Percentiles rank a stretch among this genome's conserved stretches.
Evolutionary conservation across 1,284 basidiomycete species (phyloP).

Genomic region (Moniliophthora roreri): DNA sequence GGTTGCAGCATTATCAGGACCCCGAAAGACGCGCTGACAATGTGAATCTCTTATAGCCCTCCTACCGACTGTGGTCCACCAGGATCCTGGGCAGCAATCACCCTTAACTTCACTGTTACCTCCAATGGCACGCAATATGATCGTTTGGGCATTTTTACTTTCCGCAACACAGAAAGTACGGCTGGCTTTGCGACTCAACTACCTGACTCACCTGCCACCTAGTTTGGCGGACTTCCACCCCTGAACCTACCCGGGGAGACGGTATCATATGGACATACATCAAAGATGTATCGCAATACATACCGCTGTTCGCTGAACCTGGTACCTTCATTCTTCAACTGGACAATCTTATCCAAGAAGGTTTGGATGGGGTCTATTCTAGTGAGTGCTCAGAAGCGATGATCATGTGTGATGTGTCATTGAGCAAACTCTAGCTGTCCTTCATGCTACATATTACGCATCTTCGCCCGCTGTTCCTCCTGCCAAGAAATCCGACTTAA

Average conservation of each 20-base stretch:
- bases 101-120: conserved; percentile 74
- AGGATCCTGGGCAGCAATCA: conserved; percentile 74
- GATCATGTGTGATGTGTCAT: conserved; percentile 2
- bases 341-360: conserved; percentile 62
- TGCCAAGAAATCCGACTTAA: conserved; percentile 58
- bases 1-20: conserved; percentile 23
- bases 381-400: conserved; percentile 47
- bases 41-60: conserved; percentile 42
- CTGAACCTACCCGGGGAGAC: conserved; percentile 64
- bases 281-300: conserved; percentile 75
- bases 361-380: conserved; percentile 66
- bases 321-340: conserved; percentile 73
- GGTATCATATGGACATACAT: conserved; percentile 80
- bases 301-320: conserved; percentile 63
- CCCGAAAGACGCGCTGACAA: background rate
- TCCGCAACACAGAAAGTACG: conserved; percentile 74
- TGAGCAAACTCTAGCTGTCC: conserved; percentile 43
- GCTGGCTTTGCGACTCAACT: background rate
- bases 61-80: conserved; percentile 67
- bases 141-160: conserved; percentile 69
- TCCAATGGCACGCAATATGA: conserved; percentile 80
- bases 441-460: conserved; percentile 70
- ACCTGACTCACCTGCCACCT: background rate
- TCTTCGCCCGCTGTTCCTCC: conserved; percentile 56
- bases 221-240: conserved; percentile 80